Evolutionary conservation across 2,329 filamentous ascomycete genomes (phyloP).

Genomic region (Acarospora socialis): DNA sequence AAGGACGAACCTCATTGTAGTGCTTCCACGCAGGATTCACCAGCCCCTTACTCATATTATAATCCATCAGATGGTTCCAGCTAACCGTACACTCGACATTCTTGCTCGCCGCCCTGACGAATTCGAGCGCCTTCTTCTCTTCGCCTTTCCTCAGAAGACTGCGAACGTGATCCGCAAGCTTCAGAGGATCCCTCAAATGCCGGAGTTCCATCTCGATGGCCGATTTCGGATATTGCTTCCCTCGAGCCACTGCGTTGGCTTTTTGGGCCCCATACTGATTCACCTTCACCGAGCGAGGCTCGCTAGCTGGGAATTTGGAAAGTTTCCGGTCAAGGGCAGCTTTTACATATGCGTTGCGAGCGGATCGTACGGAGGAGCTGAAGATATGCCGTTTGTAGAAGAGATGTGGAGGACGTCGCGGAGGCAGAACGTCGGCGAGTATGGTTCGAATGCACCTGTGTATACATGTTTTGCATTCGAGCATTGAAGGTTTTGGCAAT

Average conservation of each 20-base stretch:
- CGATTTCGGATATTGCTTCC: conserved; percentile 14
- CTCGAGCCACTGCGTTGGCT: conserved; percentile 14
- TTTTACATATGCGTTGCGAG: too few relatives aligned
- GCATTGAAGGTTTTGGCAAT: conserved; percentile 11
- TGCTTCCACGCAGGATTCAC: conserved; percentile 56
- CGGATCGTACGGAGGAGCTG: too few relatives aligned
- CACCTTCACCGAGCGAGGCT: too few relatives aligned
- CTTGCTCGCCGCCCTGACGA: conserved; percentile 55
- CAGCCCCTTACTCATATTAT: conserved; percentile 47
- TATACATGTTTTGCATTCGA: conserved; percentile 12
- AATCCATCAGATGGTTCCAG: conserved; percentile 77
- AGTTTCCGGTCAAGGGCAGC: too few relatives aligned
- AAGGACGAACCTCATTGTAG: conserved; percentile 62
- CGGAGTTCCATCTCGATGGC: conserved; percentile 42
- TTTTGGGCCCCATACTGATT: conserved; percentile 12
- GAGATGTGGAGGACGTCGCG: too few relatives aligned
- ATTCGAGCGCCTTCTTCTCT: conserved; percentile 50
- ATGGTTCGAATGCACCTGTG: conserved; percentile 8
- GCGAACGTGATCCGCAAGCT: conserved; percentile 54
- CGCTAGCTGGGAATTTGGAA: too few relatives aligned
- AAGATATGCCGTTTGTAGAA: too few relatives aligned
- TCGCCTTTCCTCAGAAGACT: conserved; percentile 44
- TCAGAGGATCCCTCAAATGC: conserved; percentile 54
- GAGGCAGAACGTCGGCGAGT: conserved; percentile 4
- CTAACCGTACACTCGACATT: conserved; percentile 52